Base-by-base conservation (phyloP, 2,329 filamentous ascomycete species). In the Aspergillus novoparasiticus region DNA sequence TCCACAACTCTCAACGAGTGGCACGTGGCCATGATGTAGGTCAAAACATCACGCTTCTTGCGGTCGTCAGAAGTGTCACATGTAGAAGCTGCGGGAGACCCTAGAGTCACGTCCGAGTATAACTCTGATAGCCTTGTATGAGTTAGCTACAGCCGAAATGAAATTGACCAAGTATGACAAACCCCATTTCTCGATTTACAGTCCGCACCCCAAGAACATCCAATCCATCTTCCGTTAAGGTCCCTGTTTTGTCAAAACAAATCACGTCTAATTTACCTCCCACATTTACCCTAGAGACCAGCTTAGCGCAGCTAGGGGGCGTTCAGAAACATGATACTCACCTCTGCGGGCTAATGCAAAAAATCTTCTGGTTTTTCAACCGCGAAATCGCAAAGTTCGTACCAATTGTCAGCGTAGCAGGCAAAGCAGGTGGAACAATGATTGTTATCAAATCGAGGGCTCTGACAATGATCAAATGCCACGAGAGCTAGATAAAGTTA, bases 161-260 rank as follows among this genome's bases (percentile, higher is more conserved):
- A 4, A 16, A n/a, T n/a, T 34, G 53, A 16, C 32, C 48, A 58
- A 54, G 32, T 19, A 58, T 63, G 30, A 41, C 65, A 51, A 60
- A 82, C 76, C 78, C 80, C 66, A 86, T 84, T 16, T 82, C 78
- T 1, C 85, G 84, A 61, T 90, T 87, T 11, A 93, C 92, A 8
- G 95, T 88, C 39, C 93, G 88, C 23, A 97, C 88, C 14, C 95
- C 95, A 14, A 99, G 84, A 21, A 99, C 92, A 76, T 99, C 96
- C 48, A 99, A 81, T 0, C 95, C 95, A 76, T 99, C 95, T 78
- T 98, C 95, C 0, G 95, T 99, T 59, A 99, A 82, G 0, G 95
- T 99, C n/a, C 95, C 95, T 0, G 95, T 99, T 80, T 99, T 99
- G 80, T 99, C 95, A 68, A 99, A 99, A 78, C 94, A 97, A 80